A percentile compares a stretch with the other conserved stretches of the same genome.
Evolutionary conservation across 257 asterid species (phyloP).

Genomic region (Hygrophila difformis): DNA sequence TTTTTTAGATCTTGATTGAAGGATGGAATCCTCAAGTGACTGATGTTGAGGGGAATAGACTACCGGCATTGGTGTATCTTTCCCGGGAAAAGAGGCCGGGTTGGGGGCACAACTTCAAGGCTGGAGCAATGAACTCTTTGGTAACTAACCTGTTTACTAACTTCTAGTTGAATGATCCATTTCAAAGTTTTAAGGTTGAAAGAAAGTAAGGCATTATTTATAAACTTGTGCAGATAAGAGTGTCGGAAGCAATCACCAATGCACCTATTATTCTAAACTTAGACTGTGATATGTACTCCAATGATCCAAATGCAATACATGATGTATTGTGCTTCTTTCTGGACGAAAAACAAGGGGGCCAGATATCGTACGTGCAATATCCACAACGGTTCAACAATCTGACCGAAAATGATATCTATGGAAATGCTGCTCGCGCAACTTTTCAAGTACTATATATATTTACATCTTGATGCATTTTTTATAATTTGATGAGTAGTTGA

Average conservation of each 20-base stretch:
- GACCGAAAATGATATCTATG: constrained; percentile 46
- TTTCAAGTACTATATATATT: constrained; percentile 34
- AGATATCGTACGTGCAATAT: constrained; percentile 42
- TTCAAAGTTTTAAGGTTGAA: too few species aligned
- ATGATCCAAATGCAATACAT: constrained; percentile 51
- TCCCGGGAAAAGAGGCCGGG: constrained; percentile 16
- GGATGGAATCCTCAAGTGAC: constrained; percentile 25
- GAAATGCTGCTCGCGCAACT: constrained; percentile 19
- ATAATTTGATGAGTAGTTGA: neutral
- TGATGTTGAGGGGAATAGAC: constrained; percentile 27
- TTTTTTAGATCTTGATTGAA: constrained; percentile 28
- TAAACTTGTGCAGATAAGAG: constrained; percentile 66
- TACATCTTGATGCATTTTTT: neutral
- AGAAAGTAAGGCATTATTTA: too few species aligned
- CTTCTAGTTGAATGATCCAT: neutral
- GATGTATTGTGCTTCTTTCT: constrained; percentile 74
- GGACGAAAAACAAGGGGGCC: constrained; percentile 48
- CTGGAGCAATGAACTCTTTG: constrained; percentile 33
- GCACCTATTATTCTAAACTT: constrained; percentile 72
- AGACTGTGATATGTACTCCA: constrained; percentile 90
- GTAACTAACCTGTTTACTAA: too few species aligned
- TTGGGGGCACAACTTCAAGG: neutral
- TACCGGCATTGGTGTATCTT: constrained; percentile 40
- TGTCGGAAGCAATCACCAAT: constrained; percentile 65
- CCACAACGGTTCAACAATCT: constrained; percentile 53